These are phyloP conservation scores for Podaxis sp. DNA, from an alignment of 768 basidiomycete genomes.

Conservation along the genomic window DNA sequence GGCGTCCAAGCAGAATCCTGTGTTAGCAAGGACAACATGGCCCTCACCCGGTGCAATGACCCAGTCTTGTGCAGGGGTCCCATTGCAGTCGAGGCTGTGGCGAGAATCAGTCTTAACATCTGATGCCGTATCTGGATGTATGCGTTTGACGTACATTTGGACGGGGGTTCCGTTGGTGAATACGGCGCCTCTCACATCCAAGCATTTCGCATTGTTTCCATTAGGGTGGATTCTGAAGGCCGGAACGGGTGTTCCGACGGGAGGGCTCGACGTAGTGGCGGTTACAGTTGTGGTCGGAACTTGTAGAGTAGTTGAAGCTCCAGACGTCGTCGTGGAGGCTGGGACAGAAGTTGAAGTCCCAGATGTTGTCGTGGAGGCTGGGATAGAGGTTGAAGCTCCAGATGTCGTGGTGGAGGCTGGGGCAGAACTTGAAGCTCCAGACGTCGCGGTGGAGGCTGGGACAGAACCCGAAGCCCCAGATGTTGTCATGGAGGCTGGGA, in stretches of 20 bases:
- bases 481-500: too few species aligned
- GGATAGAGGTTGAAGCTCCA: too few species aligned
- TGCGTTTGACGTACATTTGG: slow-evolving; percentile 22
- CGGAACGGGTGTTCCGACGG: slow-evolving; percentile 6
- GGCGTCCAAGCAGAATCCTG: slow-evolving; percentile 29
- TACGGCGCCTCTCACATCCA: slow-evolving; percentile 23
- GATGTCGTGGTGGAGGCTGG: too few species aligned
- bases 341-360: too few species aligned
- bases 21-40: slow-evolving; percentile 23
- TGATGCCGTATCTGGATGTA: background rate
- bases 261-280: background rate
- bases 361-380: too few species aligned
- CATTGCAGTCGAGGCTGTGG: slow-evolving; percentile 29
- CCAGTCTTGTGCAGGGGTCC: slow-evolving; percentile 29
- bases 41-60: slow-evolving; percentile 20
- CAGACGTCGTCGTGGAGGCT: too few species aligned
- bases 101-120: background rate
- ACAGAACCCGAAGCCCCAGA: too few species aligned
- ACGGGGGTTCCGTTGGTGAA: slow-evolving; percentile 25
- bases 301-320: too few species aligned
- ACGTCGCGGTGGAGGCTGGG: too few species aligned
- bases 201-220: slow-evolving; percentile 21
- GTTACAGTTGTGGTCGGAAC: background rate
- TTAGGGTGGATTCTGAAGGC: slow-evolving; percentile 20
- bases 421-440: too few species aligned